Conservation (phyloP, 108 stramenopile species). For the Discostella pseudostelligera region DNA sequence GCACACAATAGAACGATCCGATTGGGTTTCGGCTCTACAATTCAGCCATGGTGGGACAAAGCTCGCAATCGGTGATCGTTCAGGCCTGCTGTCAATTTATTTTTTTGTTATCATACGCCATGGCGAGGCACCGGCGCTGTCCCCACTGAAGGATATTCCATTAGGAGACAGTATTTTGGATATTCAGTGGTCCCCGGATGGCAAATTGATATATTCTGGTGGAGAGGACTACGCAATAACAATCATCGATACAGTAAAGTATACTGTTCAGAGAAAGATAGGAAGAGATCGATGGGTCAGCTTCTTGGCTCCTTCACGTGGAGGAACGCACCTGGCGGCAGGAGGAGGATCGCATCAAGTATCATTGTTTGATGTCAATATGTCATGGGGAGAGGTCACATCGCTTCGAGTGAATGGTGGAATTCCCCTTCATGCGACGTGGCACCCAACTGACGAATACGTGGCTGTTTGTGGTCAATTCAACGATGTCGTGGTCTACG, state of each 20-base stretch:
- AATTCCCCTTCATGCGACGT: constrained; percentile 59
- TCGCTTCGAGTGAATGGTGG: constrained; percentile 55
- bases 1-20: constrained; percentile 49
- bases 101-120: constrained; percentile 28
- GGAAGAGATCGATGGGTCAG: constrained; percentile 68
- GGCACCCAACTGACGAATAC: constrained; percentile 75
- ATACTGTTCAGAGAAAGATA: constrained; percentile 53
- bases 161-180: constrained; percentile 63
- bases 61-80: constrained; percentile 61
- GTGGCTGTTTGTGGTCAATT: constrained; percentile 66
- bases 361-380: constrained; percentile 54
- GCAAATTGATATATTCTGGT: constrained; percentile 59
- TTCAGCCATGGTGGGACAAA: constrained; percentile 60
- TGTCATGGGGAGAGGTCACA: constrained; percentile 59
- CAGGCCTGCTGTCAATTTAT: constrained; percentile 56
- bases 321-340: constrained; percentile 61
- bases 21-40: constrained; percentile 65
- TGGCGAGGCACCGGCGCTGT: constrained; percentile 25
- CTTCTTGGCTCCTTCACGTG: constrained; percentile 56
- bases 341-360: constrained; percentile 67
- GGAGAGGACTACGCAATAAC: constrained; percentile 73
- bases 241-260: constrained; percentile 52
- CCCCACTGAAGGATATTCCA: constrained; percentile 49
- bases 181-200: constrained; percentile 68
- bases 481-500: constrained; percentile 60